Base-by-base conservation (phyloP, 805 yeast genomes). In the Yamadazyma philogaea region DNA sequence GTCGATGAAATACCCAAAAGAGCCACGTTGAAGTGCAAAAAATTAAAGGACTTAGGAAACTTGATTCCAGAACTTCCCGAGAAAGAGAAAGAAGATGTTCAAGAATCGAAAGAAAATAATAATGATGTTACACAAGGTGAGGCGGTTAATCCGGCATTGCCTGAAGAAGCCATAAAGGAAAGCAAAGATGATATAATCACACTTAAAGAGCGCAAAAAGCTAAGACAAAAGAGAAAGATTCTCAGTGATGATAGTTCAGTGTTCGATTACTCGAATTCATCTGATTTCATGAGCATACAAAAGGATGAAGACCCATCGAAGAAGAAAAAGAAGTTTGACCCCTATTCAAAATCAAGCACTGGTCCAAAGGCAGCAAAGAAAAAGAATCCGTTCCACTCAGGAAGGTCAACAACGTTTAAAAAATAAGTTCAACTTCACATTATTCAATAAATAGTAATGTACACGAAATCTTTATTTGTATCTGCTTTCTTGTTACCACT, bases 291-390 rank as follows among this genome's bases (percentile, higher is more conserved):
- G 33, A 30, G 10, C 10, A 30, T 10, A 14, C n/a, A 15, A n/a
- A 15, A n/a, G 18, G 22, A 26, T 45, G 55, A 56, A 8, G 46
- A 46, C 20, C 37, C 30, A 26, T 43, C 22, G 33, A 26, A 26
- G 49, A 34, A 34, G 26, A 43, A 52, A 10, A 52, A 47, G 38
- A 73, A 72, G 55, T 83, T 78, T 48, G 83, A 83, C 60, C 88
- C 89, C 3, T 83, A 80, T 49, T 58, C 72, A 5, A 68, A 66
- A 34, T 66, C 62, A 5, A 61, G 69, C 20, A 71, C 70, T 14
- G 84, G 81, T 1, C 84, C 84, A 7, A 63, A 63, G 49, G 72
- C 75, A n/a, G 74, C 76, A 6, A 80, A 77, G 61, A 76, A 68
- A 40, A 50, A 46, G 57, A 74, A 57, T 56, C 62, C 54, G 11